Conservation (phyloP, 306 rosid species). For the Bauhinia variegata region DNA sequence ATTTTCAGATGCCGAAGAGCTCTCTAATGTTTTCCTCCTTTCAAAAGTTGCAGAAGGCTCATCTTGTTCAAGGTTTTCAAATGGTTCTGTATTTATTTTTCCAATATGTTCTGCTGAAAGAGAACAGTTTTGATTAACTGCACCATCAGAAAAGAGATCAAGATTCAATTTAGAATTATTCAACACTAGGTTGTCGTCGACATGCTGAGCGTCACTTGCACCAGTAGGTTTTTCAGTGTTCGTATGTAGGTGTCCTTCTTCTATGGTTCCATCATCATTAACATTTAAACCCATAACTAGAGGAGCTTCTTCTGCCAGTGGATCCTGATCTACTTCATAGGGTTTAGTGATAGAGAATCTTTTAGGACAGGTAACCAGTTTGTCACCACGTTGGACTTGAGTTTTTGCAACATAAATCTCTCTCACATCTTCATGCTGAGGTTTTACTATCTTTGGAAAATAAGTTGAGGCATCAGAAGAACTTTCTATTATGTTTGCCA, state of each 20-base stretch:
- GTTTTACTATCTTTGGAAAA: constrained; percentile 15
- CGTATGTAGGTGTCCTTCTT: constrained; percentile 20
- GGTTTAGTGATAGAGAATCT: constrained; percentile 27
- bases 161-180: constrained; percentile 42
- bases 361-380: constrained; percentile 32
- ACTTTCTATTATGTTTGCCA: constrained; percentile 39
- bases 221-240: constrained; percentile 39
- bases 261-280: constrained; percentile 26
- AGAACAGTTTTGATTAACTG: constrained; percentile 37
- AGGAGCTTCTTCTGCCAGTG: constrained; percentile 39
- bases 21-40: constrained; percentile 43
- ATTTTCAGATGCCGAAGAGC: constrained; percentile 41
- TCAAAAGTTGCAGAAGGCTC: constrained; percentile 32
- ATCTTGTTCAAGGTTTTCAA: constrained; percentile 44
- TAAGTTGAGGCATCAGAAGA: constrained; percentile 33
- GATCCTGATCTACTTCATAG: constrained; percentile 36
- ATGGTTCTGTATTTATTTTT: constrained; percentile 41
- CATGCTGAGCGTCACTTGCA: constrained; percentile 30
- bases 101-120: constrained; percentile 34
- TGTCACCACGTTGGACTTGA: constrained; percentile 39
- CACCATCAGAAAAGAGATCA: constrained; percentile 36
- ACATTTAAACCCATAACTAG: constrained; percentile 28
- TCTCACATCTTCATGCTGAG: constrained; percentile 37
- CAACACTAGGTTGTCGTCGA: constrained; percentile 35
- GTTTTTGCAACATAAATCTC: constrained; percentile 32